phyloP scores from a whole-genome alignment of 2,329 filamentous ascomycete genomes.

The Magnaporthales sp. region DNA sequence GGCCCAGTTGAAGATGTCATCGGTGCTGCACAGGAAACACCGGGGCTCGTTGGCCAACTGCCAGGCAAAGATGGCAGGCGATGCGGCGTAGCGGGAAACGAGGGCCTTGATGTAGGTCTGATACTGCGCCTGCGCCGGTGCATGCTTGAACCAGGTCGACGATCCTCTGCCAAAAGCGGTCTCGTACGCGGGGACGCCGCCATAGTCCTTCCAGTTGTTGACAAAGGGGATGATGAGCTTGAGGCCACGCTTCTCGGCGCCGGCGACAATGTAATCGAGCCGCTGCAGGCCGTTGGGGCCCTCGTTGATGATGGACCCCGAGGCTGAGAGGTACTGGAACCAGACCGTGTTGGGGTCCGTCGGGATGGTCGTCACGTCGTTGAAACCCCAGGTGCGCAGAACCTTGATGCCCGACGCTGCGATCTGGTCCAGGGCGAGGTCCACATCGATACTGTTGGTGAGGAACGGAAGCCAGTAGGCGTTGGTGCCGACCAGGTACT shows the following conservation, averaged over 20 bases:
- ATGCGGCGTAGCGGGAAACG: constrained; percentile 34
- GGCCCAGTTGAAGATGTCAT: constrained; percentile 52
- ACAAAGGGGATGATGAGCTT: constrained; percentile 59
- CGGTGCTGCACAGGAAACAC: constrained; percentile 49
- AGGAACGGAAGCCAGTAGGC: constrained; percentile 46
- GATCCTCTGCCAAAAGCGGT: constrained; percentile 43
- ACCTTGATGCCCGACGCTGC: constrained; percentile 44
- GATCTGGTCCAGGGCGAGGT: constrained; percentile 39
- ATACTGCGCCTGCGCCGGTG: constrained; percentile 41
- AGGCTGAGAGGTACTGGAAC: constrained; percentile 44
- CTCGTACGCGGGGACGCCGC: constrained; percentile 50
- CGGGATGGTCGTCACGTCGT: constrained; percentile 40
- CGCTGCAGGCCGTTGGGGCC: constrained; percentile 53
- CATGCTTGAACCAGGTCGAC: constrained; percentile 44
- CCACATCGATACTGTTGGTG: constrained; percentile 44
- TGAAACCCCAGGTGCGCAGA: constrained; percentile 55
- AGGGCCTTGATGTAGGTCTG: constrained; percentile 34
- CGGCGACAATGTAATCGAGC: constrained; percentile 54
- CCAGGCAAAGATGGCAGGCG: constrained; percentile 40
- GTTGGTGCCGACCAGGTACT: constrained; percentile 45
- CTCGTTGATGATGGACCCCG: constrained; percentile 51
- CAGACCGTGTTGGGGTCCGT: constrained; percentile 28
- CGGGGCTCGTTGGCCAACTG: constrained; percentile 48
- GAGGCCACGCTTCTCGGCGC: constrained; percentile 49
- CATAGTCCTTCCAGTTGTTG: constrained; percentile 64